phyloP scores from a whole-genome alignment of 169 alveolate genomes.

The Babesia caballi region DNA sequence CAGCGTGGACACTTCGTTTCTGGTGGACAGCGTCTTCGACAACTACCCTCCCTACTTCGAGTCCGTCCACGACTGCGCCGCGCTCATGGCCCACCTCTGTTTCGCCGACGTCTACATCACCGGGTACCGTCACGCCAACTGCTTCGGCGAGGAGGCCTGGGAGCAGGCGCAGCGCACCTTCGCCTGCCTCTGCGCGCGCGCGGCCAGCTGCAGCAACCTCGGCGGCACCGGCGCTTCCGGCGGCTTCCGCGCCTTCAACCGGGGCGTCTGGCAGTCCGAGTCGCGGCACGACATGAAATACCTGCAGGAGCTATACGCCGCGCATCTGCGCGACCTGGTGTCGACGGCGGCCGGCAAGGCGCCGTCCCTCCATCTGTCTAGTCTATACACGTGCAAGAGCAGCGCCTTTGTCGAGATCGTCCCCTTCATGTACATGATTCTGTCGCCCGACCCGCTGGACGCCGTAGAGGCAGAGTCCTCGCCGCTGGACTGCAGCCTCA shows the following conservation, averaged over 20 bases:
- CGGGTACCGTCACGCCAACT: neutral
- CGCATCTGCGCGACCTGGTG: conserved; percentile 16
- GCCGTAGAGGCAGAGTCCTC: neutral
- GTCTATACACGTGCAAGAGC: neutral
- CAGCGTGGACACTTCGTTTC: conserved; percentile 16
- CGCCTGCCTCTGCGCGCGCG: conserved; percentile 18
- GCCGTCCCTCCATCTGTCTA: neutral
- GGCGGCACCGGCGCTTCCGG: conserved; percentile 12
- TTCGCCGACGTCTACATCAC: conserved; percentile 22
- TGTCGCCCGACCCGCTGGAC: neutral
- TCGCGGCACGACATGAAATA: conserved; percentile 21
- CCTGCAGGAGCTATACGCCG: conserved; percentile 35
- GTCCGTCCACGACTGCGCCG: conserved; percentile 51
- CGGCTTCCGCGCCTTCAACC: conserved; percentile 25
- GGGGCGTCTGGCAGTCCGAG: conserved; percentile 16
- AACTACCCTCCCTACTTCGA: conserved; percentile 42
- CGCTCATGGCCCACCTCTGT: conserved; percentile 24
- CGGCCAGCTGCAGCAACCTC: conserved; percentile 38
- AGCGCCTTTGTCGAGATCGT: conserved; percentile 47
- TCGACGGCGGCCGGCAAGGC: neutral
- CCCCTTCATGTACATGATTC: conserved; percentile 29
- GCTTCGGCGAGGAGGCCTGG: neutral
- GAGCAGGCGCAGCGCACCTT: conserved; percentile 9
- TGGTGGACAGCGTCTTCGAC: conserved; percentile 36
- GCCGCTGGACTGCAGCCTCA: conserved; percentile 4